These are phyloP conservation scores for Sinapis alba DNA, from an alignment of 441 rosid genomes.

Conservation along the genomic window DNA sequence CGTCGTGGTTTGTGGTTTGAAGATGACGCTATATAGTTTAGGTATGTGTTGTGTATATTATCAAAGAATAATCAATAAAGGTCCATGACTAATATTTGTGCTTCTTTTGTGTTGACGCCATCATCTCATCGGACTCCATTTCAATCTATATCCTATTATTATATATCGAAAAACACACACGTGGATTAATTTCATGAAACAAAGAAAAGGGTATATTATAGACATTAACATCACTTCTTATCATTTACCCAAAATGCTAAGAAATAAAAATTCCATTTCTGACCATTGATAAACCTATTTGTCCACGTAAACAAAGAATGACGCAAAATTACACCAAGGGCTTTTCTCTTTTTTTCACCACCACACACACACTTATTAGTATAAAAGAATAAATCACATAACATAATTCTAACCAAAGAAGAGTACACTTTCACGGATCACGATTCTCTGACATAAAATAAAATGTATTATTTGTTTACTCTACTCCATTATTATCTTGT, in stretches of 20 bases:
- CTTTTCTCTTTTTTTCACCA: not conserved
- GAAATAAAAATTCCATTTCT: conserved; percentile 6
- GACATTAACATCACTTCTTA: conserved; percentile 28
- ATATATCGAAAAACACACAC: not conserved
- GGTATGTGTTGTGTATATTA: not conserved
- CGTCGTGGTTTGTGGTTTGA: conserved; percentile 8
- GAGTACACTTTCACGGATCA: conserved; percentile 2
- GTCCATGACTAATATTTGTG: conserved; percentile 3
- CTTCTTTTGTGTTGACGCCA: conserved; percentile 25
- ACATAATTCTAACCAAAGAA: not conserved
- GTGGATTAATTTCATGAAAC: conserved; percentile 22
- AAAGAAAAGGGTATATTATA: not conserved
- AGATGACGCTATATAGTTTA: not conserved
- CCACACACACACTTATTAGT: not conserved
- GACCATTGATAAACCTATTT: not conserved
- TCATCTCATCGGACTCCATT: conserved; percentile 18
- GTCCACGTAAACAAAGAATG: conserved; percentile 19
- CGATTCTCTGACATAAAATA: conserved; percentile 10
- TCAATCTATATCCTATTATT: not conserved
- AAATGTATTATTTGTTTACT: not conserved
- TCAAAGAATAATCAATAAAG: not conserved
- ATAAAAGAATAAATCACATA: not conserved
- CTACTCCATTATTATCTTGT: conserved; percentile 4
- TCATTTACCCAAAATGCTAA: conserved; percentile 29
- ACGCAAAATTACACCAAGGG: not conserved